These are phyloP conservation scores for Papiliotrema flavescens DNA, from an alignment of 1,284 basidiomycete genomes.

Conservation along the genomic window DNA sequence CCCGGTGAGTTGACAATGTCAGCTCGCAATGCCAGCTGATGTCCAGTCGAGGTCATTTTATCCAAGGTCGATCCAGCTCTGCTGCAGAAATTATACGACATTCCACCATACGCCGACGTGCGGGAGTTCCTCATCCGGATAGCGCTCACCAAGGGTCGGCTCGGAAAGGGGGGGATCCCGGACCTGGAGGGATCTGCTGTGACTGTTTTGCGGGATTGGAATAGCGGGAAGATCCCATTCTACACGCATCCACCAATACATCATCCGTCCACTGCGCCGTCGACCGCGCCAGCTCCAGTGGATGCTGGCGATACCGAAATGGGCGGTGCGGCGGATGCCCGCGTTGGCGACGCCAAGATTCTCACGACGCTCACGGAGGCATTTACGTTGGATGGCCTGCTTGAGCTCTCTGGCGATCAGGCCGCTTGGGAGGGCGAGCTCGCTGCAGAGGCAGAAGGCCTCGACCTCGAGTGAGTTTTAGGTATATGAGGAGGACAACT, in stretches of 20 bases:
- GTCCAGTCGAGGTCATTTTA: conserved; percentile 79
- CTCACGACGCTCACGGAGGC: conserved; percentile 43
- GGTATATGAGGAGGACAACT: no score
- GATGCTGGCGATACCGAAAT: conserved; percentile 32
- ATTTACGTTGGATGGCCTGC: conserved; percentile 47
- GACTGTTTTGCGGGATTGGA: conserved; percentile 96
- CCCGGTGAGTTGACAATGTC: conserved; percentile 60
- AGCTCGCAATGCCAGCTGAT: neutral
- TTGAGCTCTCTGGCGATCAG: conserved; percentile 39
- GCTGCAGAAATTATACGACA: conserved; percentile 76
- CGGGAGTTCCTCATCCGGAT: conserved; percentile 74
- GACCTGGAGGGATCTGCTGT: conserved; percentile 90
- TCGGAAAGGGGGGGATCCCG: conserved; percentile 92
- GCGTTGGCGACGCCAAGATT: conserved; percentile 44
- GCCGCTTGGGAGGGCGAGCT: conserved; percentile 43
- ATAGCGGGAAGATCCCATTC: conserved; percentile 71
- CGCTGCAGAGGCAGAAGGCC: conserved; percentile 21
- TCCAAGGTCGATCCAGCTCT: conserved; percentile 63
- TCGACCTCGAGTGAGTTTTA: conserved; percentile 23
- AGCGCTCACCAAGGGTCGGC: conserved; percentile 80
- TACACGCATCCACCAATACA: conserved; percentile 54
- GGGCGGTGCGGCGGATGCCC: conserved; percentile 17
- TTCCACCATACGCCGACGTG: conserved; percentile 59
- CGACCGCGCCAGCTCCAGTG: conserved; percentile 3
- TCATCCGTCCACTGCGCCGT: conserved; percentile 62